phyloP scores from a whole-genome alignment of 179 eudicot species.

The Silene vulgaris region DNA sequence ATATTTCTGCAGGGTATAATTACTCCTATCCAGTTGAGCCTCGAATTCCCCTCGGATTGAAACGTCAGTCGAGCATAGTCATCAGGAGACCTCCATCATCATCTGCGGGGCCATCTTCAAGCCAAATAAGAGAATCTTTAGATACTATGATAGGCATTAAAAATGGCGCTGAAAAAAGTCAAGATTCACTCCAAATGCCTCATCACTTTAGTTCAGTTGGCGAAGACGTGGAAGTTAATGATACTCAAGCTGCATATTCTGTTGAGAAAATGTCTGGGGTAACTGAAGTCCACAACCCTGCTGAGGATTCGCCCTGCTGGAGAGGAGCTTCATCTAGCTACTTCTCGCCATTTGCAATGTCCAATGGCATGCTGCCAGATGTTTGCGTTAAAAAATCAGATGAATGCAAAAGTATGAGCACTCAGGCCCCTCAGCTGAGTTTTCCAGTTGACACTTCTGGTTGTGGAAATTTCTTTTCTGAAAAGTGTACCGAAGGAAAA shows the following conservation, averaged over 20 bases:
- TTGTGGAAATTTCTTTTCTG: conserved; percentile 20
- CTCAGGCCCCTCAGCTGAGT: conserved; percentile 28
- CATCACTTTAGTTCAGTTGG: conserved; percentile 30
- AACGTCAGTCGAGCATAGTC: conserved; percentile 21
- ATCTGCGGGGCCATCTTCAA: conserved; percentile 30
- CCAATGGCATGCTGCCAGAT: conserved; percentile 32
- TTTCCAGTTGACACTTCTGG: conserved; percentile 23
- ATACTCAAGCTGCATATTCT: conserved; percentile 34
- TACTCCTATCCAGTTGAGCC: conserved; percentile 32
- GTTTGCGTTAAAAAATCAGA: conserved; percentile 30
- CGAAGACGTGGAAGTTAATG: conserved; percentile 27
- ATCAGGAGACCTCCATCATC: conserved; percentile 27
- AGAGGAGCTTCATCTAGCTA: conserved; percentile 63
- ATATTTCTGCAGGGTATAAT: conserved; percentile 22
- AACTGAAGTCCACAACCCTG: conserved; percentile 47
- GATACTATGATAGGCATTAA: conserved; percentile 21
- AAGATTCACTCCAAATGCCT: conserved; percentile 31
- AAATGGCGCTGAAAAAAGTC: conserved; percentile 25
- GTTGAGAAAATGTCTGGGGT: conserved; percentile 41
- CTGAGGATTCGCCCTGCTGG: conserved; percentile 98
- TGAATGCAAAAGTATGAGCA: conserved; percentile 25
- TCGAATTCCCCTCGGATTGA: conserved; percentile 21
- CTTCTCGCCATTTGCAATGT: conserved; percentile 37
- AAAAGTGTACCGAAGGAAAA: conserved; percentile 16
- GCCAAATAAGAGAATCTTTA: conserved; percentile 25